Percentiles rank a stretch among this genome's conserved stretches.
Evolutionary conservation across 2,329 filamentous ascomycete genomes (phyloP).

Genomic region (Apiospora saccharicola): DNA sequence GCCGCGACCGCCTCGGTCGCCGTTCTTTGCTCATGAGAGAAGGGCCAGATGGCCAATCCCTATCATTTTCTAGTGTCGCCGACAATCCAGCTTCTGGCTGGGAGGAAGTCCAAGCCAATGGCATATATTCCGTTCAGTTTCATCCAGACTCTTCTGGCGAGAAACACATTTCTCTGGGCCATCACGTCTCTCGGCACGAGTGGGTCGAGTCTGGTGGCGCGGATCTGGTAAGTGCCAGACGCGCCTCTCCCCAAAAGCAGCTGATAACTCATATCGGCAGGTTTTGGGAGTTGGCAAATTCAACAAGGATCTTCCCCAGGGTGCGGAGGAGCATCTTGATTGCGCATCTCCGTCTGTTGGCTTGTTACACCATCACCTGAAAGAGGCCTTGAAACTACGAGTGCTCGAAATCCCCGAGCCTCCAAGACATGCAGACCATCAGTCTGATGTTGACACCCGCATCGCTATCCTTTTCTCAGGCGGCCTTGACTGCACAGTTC

Average conservation of each 20-base stretch:
- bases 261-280: conserved; percentile 54
- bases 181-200: conserved; percentile 36
- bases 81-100: conserved; percentile 63
- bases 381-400: conserved; percentile 68
- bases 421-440: conserved; percentile 43
- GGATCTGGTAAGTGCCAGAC: conserved; percentile 54
- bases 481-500: conserved; percentile 88
- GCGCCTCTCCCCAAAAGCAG: conserved; percentile 35
- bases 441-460: conserved; percentile 51
- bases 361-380: conserved; percentile 61
- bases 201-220: conserved; percentile 46
- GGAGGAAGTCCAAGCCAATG: conserved; percentile 84
- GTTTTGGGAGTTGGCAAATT: conserved; percentile 62
- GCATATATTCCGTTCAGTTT: conserved; percentile 75
- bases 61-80: conserved; percentile 77
- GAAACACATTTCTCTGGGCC: conserved; percentile 28
- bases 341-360: conserved; percentile 58
- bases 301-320: conserved; percentile 53
- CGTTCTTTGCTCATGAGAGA: conserved; percentile 75
- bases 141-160: conserved; percentile 30
- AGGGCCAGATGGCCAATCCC: conserved; percentile 46
- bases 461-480: conserved; percentile 92
- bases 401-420: conserved; percentile 71
- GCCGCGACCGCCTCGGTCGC: conserved; percentile 85
- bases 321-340: conserved; percentile 37